Evolutionary conservation across 495 filamentous ascomycete genomes (phyloP).

Genomic region (Penicillium odoratum): DNA sequence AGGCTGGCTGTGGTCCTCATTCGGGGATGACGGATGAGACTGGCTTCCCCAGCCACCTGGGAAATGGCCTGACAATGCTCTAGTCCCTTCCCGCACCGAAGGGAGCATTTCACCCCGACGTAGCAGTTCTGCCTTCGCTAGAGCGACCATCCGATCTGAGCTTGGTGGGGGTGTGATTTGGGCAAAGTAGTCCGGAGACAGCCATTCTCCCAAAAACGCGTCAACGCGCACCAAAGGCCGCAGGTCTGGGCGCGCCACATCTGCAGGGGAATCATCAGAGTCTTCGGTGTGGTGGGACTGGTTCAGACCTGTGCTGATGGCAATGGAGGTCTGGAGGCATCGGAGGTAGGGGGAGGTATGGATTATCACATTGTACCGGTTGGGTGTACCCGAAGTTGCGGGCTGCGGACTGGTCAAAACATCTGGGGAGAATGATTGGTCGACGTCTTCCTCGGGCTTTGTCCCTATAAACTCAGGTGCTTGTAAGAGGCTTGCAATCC

Average conservation of each 20-base stretch:
- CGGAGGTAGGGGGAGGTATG: conserved; percentile 91
- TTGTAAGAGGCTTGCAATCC: conserved; percentile 73
- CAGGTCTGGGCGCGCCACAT: conserved; percentile 16
- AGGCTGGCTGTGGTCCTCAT: conserved; percentile 26
- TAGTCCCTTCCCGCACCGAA: conserved; percentile 23
- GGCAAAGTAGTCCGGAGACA: conserved; percentile 89
- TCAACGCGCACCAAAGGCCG: conserved; percentile 69
- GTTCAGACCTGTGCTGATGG: conserved; percentile 83
- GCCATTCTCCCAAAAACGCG: conserved; percentile 93
- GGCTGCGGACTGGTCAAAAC: conserved; percentile 17
- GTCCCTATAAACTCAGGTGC: conserved; percentile 33
- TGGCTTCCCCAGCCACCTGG: conserved; percentile 61
- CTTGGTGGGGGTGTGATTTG: conserved; percentile 85
- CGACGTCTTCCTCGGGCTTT: conserved; percentile 18
- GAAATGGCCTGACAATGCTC: conserved; percentile 48
- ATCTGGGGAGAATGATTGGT: conserved; percentile 13
- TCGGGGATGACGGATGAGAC: conserved; percentile 23
- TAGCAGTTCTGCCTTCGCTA: conserved; percentile 81
- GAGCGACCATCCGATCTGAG: conserved; percentile 80
- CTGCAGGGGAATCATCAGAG: conserved; percentile 2
- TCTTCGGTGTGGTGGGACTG: conserved; percentile 49
- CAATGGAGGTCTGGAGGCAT: conserved; percentile 90
- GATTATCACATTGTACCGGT: conserved; percentile 75
- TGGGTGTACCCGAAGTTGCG: conserved; percentile 40
- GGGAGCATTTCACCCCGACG: conserved; percentile 57